Conservation (phyloP, 2,329 filamentous ascomycete genomes). For the Claviceps quebecensis region DNA sequence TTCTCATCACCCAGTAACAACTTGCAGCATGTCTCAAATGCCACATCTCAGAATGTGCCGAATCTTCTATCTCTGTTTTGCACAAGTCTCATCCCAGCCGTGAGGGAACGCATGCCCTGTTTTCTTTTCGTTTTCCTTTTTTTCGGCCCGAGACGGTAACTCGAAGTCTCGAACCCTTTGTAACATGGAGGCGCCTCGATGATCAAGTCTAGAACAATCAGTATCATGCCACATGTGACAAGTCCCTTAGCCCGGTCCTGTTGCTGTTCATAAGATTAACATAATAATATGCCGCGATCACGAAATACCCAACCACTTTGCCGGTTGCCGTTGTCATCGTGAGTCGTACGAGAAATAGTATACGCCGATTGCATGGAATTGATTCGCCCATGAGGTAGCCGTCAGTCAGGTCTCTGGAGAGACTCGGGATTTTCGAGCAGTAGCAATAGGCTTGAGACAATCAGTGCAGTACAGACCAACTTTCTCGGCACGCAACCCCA, state of each 20-base stretch:
- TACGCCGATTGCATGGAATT: neutral
- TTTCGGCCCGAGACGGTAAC: neutral
- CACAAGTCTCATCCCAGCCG: neutral
- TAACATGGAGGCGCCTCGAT: neutral
- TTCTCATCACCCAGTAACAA: neutral
- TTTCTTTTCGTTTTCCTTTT: neutral
- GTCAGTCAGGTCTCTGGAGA: neutral
- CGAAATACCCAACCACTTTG: neutral
- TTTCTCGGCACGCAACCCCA: constrained; percentile 1
- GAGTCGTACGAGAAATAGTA: neutral
- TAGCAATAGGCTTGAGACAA: neutral
- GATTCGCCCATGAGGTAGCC: neutral
- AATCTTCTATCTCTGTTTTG: neutral
- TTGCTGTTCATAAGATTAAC: no score
- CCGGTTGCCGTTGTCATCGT: neutral
- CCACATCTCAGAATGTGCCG: neutral
- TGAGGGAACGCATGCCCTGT: neutral
- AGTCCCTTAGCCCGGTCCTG: no score
- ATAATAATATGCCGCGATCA: no score
- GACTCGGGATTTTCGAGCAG: neutral
- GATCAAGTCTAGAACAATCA: neutral
- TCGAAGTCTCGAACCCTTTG: neutral
- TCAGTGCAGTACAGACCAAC: neutral
- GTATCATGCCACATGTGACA: neutral
- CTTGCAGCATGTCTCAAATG: neutral